Evolutionary conservation across 2,329 filamentous ascomycete species (phyloP).

Genomic region (Colletotrichum liriopes): DNA sequence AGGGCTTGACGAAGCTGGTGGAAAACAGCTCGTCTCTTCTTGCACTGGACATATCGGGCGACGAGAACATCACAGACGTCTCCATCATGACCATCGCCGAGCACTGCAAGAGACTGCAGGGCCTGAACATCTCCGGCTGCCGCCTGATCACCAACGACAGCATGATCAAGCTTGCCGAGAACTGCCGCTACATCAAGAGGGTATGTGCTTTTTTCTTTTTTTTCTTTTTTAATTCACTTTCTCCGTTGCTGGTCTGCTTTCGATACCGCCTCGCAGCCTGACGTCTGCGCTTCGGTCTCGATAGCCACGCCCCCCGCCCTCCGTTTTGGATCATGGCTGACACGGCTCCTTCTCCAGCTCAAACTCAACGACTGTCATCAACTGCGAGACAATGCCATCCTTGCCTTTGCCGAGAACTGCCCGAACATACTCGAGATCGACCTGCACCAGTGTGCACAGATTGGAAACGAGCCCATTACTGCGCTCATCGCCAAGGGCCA

Average conservation of each 20-base stretch:
- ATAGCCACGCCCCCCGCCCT: not conserved
- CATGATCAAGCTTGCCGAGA: conserved; percentile 84
- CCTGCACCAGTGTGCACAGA: conserved; percentile 85
- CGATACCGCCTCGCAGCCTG: not conserved
- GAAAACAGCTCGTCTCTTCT: conserved; percentile 85
- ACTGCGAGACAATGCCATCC: conserved; percentile 84
- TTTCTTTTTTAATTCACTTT: too few species aligned
- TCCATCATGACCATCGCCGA: conserved; percentile 84
- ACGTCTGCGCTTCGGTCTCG: not conserved
- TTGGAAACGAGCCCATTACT: conserved; percentile 88
- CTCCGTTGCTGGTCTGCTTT: not conserved
- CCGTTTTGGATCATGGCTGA: conserved; percentile 49
- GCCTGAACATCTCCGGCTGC: conserved; percentile 93
- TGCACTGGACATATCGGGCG: conserved; percentile 89
- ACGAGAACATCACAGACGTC: conserved; percentile 86
- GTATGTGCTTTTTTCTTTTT: conserved; percentile 63
- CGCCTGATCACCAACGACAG: conserved; percentile 88
- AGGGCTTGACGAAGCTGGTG: conserved; percentile 85
- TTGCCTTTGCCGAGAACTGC: conserved; percentile 90
- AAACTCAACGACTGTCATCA: conserved; percentile 96
- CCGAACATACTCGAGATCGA: conserved; percentile 97
- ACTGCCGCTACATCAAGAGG: conserved; percentile 88
- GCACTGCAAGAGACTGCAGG: conserved; percentile 89
- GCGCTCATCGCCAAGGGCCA: conserved; percentile 83
- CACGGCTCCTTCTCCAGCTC: conserved; percentile 66